Evolutionary conservation across 495 filamentous ascomycete species (phyloP).

Genomic region (Podospora pseudocomata): DNA sequence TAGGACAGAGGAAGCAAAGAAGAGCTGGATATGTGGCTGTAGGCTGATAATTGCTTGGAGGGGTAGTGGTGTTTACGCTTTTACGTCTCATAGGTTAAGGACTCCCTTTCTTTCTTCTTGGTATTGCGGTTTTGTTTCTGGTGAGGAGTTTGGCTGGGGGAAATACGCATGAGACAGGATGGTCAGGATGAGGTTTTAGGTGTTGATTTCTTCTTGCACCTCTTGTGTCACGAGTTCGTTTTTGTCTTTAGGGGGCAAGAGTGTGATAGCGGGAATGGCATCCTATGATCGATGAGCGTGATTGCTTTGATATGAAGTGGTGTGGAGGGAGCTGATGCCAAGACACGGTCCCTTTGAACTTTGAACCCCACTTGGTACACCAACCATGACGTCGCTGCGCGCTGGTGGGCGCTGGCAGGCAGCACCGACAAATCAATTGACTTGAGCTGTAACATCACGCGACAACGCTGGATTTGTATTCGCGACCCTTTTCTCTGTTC

Average conservation of each 20-base stretch:
- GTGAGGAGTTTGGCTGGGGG: slow-evolving; percentile 11
- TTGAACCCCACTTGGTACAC: not conserved
- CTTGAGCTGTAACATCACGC: not conserved
- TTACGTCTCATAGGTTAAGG: not conserved
- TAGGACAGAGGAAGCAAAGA: not conserved
- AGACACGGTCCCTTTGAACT: not conserved
- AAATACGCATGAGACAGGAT: slow-evolving; percentile 10
- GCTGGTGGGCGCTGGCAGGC: not conserved
- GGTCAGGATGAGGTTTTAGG: not conserved
- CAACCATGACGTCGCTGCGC: not conserved
- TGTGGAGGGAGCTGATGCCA: not conserved
- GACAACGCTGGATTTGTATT: no score
- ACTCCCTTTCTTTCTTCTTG: slow-evolving; percentile 5
- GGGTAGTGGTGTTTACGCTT: not conserved
- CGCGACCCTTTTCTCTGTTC: not conserved
- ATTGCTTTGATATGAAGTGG: not conserved
- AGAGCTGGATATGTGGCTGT: not conserved
- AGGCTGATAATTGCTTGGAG: not conserved
- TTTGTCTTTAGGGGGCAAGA: not conserved
- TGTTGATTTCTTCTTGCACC: slow-evolving; percentile 1
- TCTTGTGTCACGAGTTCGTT: not conserved
- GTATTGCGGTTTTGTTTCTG: not conserved
- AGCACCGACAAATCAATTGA: not conserved
- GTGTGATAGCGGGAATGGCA: not conserved
- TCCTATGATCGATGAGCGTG: not conserved